Evolutionary conservation across 805 yeast species (phyloP), one percentile per base, ranked within the genome.

Genomic region (Kodamaea neixiangensis): DNA sequence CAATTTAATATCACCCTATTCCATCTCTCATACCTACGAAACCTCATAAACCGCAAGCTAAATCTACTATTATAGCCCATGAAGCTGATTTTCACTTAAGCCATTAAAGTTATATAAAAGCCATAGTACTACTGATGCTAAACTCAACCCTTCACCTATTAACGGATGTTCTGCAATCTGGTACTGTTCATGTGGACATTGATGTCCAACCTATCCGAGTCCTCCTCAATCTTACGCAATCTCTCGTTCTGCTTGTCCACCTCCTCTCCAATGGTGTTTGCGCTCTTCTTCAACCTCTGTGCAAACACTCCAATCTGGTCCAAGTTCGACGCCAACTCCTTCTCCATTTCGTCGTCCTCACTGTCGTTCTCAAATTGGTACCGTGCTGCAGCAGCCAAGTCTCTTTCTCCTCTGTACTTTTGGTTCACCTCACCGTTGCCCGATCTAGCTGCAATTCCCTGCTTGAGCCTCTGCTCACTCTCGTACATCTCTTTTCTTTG

Each of bases 321-420:
- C 67, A 93, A 73, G 62, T 94, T 94, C 55, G 80, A 72, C 48
- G 91, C 92, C 58, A 91, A 82, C 67, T 92, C 97, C 55, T 86
- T 81, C 64, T 93, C 98, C 81, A 90, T 81, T 58, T 85, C 94
- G 60, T 91, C 96, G 67, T 94, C 98, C 65, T 93, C 97, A 46
- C 84, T 83, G 68, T 93, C 97, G 45, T 87, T 87, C 63, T 90
- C 97, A 59, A 89, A 88, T 60, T 88, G 89, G 68, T 86, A 91
- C 56, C 82, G 73, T 51, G 81, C 73, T 1, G 96, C 87, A 35
- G 82, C 84, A 14, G 75, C 73, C 44, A 82, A 76, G 54, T 77
- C 68, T 55, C 73, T 67, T 49, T 82, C 82, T 46, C 81, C 80
- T 49, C 74, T 78, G 55, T 80, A 80, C 62, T 81, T 80, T 49